Base-by-base conservation (phyloP, 2,329 filamentous ascomycete genomes). In the Colletotrichum magnum region DNA sequence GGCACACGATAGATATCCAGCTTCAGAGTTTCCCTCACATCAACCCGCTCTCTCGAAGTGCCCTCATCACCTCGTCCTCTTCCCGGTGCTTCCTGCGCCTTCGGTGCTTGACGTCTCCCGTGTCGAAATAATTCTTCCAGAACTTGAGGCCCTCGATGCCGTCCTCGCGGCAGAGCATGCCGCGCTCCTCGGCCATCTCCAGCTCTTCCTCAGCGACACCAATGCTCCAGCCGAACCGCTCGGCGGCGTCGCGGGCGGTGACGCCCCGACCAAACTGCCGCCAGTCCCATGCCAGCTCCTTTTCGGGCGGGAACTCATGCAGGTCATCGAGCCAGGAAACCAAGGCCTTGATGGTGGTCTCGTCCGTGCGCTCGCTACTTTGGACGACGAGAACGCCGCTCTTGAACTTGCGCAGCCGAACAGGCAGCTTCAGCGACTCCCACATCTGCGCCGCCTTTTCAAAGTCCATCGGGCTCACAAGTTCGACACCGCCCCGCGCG, bases 311-410 rank as follows among this genome's bases (percentile, higher is more conserved):
- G 57, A 90, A 85, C 60, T 86, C 84, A 73, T 93, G 93, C 48
- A 96, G 81, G 72, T 93, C 91, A 65, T 89, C 86, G 70, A 98
- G 82, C 95, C 95, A 98, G 1, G 86, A 82, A 28, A 94, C 81
- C 6, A 99, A 80, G 70, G 93, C 88, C 68, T 88, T 89, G 75
- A 97, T 90, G 0, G 95, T 98, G 75, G 94, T 94, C 75, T 97
- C 94, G 77, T 99, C 96, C 1, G 93, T 98, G 71, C 94, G 90
- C 75, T 97, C 95, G 58, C 90, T 88, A 61, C 93, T 90, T 79
- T 98, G 96, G 15, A 98, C 95, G 0, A 98, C 96, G 75, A 97
- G 88, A n/a, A 98, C 89, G 0, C 96, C 96, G 74, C 93, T 97
- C 78, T 93, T 95, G 84, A 99, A 98, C 24, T 92, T 92, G 52